Evolutionary conservation across 2,329 filamentous ascomycete genomes (phyloP).

Genomic region (Rhytidhysteron rufulum): DNA sequence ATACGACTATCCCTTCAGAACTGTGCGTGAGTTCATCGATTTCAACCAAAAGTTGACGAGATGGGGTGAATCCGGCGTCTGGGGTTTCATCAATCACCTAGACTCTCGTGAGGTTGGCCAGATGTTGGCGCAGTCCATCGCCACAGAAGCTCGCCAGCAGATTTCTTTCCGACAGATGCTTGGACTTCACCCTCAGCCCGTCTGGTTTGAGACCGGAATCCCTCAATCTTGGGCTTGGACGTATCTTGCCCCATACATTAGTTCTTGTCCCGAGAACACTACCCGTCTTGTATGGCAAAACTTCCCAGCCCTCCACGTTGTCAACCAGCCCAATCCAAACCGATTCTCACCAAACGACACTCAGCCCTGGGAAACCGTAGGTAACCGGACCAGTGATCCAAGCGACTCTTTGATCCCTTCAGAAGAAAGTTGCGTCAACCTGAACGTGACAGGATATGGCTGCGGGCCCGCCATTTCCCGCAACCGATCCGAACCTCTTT

Average conservation of each 20-base stretch:
- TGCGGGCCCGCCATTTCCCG: slow-evolving; percentile 63
- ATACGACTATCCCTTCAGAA: slow-evolving; percentile 77
- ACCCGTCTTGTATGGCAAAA: slow-evolving; percentile 82
- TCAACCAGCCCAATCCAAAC: slow-evolving; percentile 74
- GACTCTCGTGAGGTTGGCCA: slow-evolving; percentile 71
- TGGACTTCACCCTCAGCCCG: slow-evolving; percentile 75
- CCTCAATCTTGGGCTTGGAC: slow-evolving; percentile 86
- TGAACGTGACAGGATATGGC: slow-evolving; percentile 50
- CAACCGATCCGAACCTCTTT: slow-evolving; percentile 68
- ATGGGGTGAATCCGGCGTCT: slow-evolving; percentile 74
- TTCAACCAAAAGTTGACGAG: slow-evolving; percentile 84
- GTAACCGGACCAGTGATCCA: slow-evolving; percentile 55
- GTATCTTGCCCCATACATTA: slow-evolving; percentile 75
- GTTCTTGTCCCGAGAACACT: slow-evolving; percentile 66
- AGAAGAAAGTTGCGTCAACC: slow-evolving; percentile 55
- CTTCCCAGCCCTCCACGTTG: slow-evolving; percentile 66
- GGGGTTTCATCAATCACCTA: slow-evolving; percentile 75
- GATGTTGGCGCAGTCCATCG: slow-evolving; percentile 71
- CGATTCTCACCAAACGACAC: slow-evolving; percentile 61
- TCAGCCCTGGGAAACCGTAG: slow-evolving; percentile 61
- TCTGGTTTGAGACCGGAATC: slow-evolving; percentile 76
- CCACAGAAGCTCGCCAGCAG: slow-evolving; percentile 77
- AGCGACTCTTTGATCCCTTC: slow-evolving; percentile 44
- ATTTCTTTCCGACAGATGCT: slow-evolving; percentile 80
- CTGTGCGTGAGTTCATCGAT: slow-evolving; percentile 73